Conservation (phyloP, 306 rosid species). For the Arachis stenosperma region DNA sequence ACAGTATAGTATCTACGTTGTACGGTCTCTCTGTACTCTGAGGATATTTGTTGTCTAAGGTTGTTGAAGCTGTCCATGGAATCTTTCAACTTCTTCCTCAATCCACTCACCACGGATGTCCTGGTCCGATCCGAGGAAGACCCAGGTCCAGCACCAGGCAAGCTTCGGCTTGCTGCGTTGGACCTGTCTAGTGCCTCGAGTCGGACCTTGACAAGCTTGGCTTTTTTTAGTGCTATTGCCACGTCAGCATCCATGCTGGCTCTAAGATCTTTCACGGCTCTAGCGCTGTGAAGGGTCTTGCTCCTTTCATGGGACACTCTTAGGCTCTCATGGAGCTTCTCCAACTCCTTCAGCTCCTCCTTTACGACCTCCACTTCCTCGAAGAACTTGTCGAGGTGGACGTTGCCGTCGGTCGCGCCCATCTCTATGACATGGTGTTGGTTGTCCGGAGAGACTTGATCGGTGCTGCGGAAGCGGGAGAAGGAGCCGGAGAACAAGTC, state of each 20-base stretch:
- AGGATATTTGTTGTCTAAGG: constrained; percentile 68
- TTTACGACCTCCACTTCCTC: constrained; percentile 70
- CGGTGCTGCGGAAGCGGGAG: constrained; percentile 55
- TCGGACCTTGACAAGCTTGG: constrained; percentile 72
- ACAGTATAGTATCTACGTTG: constrained; percentile 85
- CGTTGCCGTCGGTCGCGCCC: constrained; percentile 43
- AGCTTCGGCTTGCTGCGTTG: constrained; percentile 56
- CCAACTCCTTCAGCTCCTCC: constrained; percentile 72
- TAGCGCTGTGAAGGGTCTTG: constrained; percentile 80
- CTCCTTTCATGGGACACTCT: constrained; percentile 63
- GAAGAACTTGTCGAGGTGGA: constrained; percentile 72
- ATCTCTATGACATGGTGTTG: constrained; percentile 66
- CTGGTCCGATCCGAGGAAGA: constrained; percentile 79
- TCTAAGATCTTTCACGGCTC: constrained; percentile 74
- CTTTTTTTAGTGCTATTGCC: constrained; percentile 68
- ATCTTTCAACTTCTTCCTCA: constrained; percentile 77
- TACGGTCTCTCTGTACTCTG: constrained; percentile 79
- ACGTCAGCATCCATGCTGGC: constrained; percentile 82
- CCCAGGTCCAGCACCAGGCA: constrained; percentile 74
- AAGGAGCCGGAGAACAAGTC: constrained; percentile 74
- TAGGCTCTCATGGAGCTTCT: constrained; percentile 55
- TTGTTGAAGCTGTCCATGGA: constrained; percentile 74
- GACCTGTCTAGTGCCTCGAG: constrained; percentile 72
- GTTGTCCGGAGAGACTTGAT: constrained; percentile 54
- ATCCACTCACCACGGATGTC: constrained; percentile 71